Percentiles rank a stretch among this genome's conserved stretches.
Evolutionary conservation across 257 asterid genomes (phyloP).

Genomic region (Dorcoceras hygrometricum): DNA sequence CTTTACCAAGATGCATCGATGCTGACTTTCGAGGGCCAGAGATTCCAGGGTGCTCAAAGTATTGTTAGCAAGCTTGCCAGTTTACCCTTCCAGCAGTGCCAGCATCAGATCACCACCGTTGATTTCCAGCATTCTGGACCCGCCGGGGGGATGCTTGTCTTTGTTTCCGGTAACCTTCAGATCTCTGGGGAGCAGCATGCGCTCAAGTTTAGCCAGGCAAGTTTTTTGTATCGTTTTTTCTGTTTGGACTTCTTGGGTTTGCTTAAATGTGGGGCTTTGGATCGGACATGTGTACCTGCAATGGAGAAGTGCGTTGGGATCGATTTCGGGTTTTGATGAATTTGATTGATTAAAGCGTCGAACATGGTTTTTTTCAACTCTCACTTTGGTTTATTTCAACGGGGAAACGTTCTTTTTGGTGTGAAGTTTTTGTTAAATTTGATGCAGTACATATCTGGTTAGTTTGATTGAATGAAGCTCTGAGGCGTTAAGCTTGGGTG

Average conservation of each 20-base stretch:
- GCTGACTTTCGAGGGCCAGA: slow-evolving; percentile 56
- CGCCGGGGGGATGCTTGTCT: slow-evolving; percentile 51
- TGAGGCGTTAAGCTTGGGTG: background rate
- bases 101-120: slow-evolving; percentile 47
- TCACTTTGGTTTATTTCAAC: background rate
- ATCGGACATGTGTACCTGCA: background rate
- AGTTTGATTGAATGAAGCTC: background rate
- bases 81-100: slow-evolving; percentile 56
- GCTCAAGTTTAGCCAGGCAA: slow-evolving; percentile 40
- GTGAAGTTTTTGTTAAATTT: too few relatives aligned
- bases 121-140: slow-evolving; percentile 67
- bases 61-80: slow-evolving; percentile 37
- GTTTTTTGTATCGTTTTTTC: background rate
- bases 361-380: background rate
- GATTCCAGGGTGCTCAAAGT: slow-evolving; percentile 40
- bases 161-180: slow-evolving; percentile 49
- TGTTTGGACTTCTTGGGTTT: background rate
- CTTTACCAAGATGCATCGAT: slow-evolving; percentile 48
- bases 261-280: background rate
- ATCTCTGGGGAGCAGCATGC: slow-evolving; percentile 51
- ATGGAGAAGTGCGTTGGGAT: too few relatives aligned
- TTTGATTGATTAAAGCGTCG: background rate
- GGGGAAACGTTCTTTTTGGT: too few relatives aligned
- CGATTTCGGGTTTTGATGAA: background rate
- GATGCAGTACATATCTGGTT: too few relatives aligned